These are phyloP conservation scores for Suillus clintonianus DNA, from an alignment of 768 basidiomycete genomes.

Conservation along the genomic window DNA sequence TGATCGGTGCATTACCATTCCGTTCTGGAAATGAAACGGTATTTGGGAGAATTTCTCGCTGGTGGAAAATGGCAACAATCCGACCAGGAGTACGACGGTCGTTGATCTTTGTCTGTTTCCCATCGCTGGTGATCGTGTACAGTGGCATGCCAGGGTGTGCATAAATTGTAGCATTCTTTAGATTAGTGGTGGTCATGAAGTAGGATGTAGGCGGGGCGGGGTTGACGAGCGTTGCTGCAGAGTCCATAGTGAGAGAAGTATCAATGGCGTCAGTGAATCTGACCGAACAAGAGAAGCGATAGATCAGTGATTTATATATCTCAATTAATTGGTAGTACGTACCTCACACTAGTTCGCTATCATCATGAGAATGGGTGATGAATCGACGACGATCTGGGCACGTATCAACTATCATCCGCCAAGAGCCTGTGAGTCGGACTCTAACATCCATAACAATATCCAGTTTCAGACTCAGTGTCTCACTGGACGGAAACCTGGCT, in stretches of 20 bases:
- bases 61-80: constrained; percentile 26
- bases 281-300: not conserved
- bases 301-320: not conserved
- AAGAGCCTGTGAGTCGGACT: not conserved
- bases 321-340: not conserved
- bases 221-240: constrained; percentile 27
- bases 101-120: constrained; percentile 17
- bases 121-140: constrained; percentile 24
- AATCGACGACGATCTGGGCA: not conserved
- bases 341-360: not conserved
- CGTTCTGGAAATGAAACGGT: constrained; percentile 28
- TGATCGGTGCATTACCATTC: constrained; percentile 7
- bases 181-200: constrained; percentile 22
- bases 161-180: constrained; percentile 20
- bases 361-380: not conserved
- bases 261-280: not conserved
- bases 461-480: not conserved
- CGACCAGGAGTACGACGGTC: constrained; percentile 12
- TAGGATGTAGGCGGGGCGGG: constrained; percentile 26
- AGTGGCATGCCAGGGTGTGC: constrained; percentile 20
- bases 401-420: not conserved
- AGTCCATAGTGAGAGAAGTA: constrained; percentile 24
- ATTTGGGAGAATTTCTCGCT: constrained; percentile 26
- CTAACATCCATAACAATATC: not conserved
- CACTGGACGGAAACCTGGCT: not conserved